phyloP scores from a whole-genome alignment of 495 filamentous ascomycete genomes.

The Talaromyces thailandensis region DNA sequence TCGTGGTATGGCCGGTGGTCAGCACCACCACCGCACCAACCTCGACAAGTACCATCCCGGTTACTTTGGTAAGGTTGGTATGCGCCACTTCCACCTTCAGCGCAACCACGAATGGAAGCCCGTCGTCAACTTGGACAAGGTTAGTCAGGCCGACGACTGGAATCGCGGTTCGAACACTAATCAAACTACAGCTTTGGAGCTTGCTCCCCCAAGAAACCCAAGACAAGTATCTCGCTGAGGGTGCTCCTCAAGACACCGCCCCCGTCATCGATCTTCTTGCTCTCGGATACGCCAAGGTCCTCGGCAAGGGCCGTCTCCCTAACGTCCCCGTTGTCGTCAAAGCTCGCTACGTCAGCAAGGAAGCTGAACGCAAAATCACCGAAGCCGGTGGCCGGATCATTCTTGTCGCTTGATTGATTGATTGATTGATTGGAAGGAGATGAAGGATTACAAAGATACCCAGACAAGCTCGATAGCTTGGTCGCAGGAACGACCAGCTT shows the following conservation, averaged over 20 bases:
- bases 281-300: constrained; percentile 86
- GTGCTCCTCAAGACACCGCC: constrained; percentile 64
- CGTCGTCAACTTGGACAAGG: constrained; percentile 85
- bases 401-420: constrained; percentile 64
- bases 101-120: constrained; percentile 90
- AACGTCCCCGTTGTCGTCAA: constrained; percentile 79
- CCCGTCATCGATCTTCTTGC: constrained; percentile 89
- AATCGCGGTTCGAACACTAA: background rate
- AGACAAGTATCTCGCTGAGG: constrained; percentile 64
- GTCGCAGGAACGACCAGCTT: constrained; percentile 3
- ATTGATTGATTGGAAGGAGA: background rate
- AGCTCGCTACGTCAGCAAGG: constrained; percentile 76
- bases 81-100: constrained; percentile 89
- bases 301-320: constrained; percentile 87
- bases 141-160: constrained; percentile 18
- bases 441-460: constrained; percentile 5
- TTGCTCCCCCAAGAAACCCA: constrained; percentile 75
- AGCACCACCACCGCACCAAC: constrained; percentile 89
- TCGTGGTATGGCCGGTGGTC: constrained; percentile 91
- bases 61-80: constrained; percentile 98
- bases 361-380: constrained; percentile 92
- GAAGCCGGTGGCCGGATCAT: constrained; percentile 82
- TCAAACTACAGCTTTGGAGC: constrained; percentile 45
- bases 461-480: background rate
- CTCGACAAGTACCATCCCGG: constrained; percentile 90